Conservation (phyloP, 164 flowering plant species). For the Kingdonia uniflora region DNA sequence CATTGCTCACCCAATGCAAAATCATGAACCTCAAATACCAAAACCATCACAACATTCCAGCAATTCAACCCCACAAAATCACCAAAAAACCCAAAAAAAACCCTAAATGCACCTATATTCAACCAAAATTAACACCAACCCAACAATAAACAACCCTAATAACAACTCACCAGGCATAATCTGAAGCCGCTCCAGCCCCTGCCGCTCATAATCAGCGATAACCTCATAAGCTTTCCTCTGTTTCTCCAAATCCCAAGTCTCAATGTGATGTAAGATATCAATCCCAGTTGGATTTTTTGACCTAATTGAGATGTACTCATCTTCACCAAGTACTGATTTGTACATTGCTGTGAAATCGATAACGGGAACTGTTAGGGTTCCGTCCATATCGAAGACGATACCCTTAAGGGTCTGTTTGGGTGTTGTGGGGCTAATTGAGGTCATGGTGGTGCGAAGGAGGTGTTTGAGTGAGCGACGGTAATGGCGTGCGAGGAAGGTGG, state of each 20-base stretch:
- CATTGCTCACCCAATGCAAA: too few species aligned
- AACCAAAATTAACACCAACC: too few species aligned
- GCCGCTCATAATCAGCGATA: conserved; percentile 67
- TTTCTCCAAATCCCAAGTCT: conserved; percentile 50
- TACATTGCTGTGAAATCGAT: conserved; percentile 89
- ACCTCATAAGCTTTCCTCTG: conserved; percentile 56
- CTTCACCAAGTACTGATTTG: conserved; percentile 68
- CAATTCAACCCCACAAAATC: too few species aligned
- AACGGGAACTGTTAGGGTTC: conserved; percentile 87
- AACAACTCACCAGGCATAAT: conserved; percentile 68
- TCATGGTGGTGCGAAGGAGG: too few species aligned
- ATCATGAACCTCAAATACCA: too few species aligned
- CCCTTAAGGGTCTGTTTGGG: conserved; percentile 41
- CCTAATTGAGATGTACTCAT: conserved; percentile 37
- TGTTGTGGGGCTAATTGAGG: too few species aligned
- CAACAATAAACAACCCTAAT: too few species aligned
- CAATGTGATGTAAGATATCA: conserved; percentile 77
- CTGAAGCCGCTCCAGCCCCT: conserved; percentile 73
- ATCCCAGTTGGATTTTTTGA: conserved; percentile 57
- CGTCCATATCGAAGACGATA: conserved; percentile 98
- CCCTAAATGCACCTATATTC: too few species aligned
- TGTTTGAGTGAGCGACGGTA: too few species aligned
- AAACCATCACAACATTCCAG: too few species aligned
- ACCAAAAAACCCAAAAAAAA: too few species aligned
- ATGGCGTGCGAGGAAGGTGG: too few species aligned